These are phyloP conservation scores for Fusarium sacchari DNA, from an alignment of 2,329 filamentous ascomycete species.

Conservation along the genomic window DNA sequence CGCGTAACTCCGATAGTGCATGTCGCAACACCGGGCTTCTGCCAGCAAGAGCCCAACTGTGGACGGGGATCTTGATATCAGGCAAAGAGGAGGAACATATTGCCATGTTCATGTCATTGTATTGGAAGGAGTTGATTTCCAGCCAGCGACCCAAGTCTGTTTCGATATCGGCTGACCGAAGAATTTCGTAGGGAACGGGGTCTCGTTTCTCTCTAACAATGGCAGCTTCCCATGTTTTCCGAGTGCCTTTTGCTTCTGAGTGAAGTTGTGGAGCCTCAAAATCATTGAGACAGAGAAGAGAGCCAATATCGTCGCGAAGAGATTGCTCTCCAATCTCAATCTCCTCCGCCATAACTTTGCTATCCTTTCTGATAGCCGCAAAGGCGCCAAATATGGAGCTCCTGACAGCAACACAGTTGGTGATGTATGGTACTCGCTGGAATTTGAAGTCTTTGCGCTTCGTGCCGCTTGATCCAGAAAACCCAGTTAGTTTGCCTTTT, in stretches of 20 bases:
- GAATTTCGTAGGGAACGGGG: conserved; percentile 60
- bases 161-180: conserved; percentile 74
- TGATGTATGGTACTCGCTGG: conserved; percentile 87
- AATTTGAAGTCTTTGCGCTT: conserved; percentile 95
- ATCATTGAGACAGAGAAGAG: conserved; percentile 73
- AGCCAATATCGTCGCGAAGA: conserved; percentile 78
- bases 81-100: conserved; percentile 70
- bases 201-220: conserved; percentile 58
- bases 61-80: conserved; percentile 78
- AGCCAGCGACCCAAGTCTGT: conserved; percentile 67
- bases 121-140: conserved; percentile 49
- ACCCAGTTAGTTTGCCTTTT: conserved; percentile 77
- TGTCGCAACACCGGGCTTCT: conserved; percentile 76
- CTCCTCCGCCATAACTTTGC: conserved; percentile 78
- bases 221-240: conserved; percentile 54
- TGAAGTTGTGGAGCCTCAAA: conserved; percentile 60
- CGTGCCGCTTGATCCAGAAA: conserved; percentile 59
- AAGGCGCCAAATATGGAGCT: conserved; percentile 92
- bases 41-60: conserved; percentile 81
- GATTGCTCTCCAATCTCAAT: conserved; percentile 73
- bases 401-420: conserved; percentile 82
- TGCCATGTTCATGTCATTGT: conserved; percentile 55
- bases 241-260: conserved; percentile 44
- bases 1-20: conserved; percentile 67
- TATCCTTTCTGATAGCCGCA: conserved; percentile 86